Conservation (phyloP, 495 filamentous ascomycete species). For the Podospora pseudoanserina region DNA sequence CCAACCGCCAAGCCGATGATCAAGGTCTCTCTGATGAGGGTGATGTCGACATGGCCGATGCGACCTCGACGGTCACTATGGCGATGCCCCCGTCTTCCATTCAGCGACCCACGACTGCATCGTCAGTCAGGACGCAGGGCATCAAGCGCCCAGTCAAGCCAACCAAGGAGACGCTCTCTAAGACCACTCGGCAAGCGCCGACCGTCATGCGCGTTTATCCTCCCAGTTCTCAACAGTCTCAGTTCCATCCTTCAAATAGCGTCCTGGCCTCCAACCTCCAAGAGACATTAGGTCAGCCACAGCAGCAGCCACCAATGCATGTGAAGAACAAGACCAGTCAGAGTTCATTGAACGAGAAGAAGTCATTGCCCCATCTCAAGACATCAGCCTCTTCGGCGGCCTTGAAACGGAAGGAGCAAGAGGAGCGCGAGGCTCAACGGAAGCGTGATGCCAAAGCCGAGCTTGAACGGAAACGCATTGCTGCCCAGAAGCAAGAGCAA, state of each 20-base stretch:
- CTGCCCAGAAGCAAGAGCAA: conserved; percentile 50
- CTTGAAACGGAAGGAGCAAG: conserved; percentile 43
- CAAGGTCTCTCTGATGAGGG: conserved; percentile 38
- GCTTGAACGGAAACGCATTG: conserved; percentile 68
- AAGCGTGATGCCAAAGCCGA: conserved; percentile 76
- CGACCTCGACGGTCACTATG: conserved; percentile 44
- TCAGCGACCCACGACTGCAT: conserved; percentile 46
- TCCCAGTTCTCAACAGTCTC: conserved; percentile 57
- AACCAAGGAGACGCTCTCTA: conserved; percentile 60
- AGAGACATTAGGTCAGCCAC: conserved; percentile 55
- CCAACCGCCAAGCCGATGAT: conserved; percentile 47
- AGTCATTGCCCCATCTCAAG: conserved; percentile 65
- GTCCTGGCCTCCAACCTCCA: conserved; percentile 55
- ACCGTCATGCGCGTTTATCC: conserved; percentile 77
- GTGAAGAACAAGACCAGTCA: conserved; percentile 10
- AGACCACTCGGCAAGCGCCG: conserved; percentile 68
- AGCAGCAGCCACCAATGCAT: not conserved
- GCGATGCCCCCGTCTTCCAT: conserved; percentile 54
- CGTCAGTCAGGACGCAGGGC: conserved; percentile 42
- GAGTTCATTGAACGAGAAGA: conserved; percentile 49
- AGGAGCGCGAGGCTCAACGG: conserved; percentile 72
- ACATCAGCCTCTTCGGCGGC: conserved; percentile 64
- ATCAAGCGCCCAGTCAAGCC: conserved; percentile 66
- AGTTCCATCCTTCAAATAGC: conserved; percentile 58
- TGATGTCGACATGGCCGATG: conserved; percentile 51